These are phyloP conservation scores for Liriodendron chinense DNA, from an alignment of 164 flowering plant genomes.

Conservation along the genomic window DNA sequence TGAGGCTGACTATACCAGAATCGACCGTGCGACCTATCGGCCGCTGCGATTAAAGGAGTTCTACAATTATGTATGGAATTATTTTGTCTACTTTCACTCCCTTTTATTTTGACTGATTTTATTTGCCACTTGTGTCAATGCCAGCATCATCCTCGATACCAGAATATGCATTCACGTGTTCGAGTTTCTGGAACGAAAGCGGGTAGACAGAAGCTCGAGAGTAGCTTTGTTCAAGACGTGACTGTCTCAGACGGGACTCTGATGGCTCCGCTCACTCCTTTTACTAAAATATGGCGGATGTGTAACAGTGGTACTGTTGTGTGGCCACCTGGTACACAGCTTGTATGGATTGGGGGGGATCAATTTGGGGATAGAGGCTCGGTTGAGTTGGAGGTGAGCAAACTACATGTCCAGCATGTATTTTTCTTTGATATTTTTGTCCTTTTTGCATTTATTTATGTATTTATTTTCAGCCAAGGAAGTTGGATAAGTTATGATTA, in stretches of 20 bases:
- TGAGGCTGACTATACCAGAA: constrained; percentile 58
- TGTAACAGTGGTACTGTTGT: constrained; percentile 60
- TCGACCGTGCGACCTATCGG: constrained; percentile 51
- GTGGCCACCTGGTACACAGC: constrained; percentile 65
- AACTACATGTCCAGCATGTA: background rate
- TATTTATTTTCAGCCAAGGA: background rate
- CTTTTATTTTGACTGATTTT: background rate
- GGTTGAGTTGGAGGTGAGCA: constrained; percentile 49
- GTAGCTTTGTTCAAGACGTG: constrained; percentile 68
- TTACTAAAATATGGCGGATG: constrained; percentile 92
- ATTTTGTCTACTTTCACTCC: background rate
- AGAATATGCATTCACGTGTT: constrained; percentile 15
- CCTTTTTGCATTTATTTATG: background rate
- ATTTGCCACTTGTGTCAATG: background rate
- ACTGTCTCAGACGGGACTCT: constrained; percentile 65
- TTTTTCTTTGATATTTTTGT: background rate
- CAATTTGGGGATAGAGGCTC: constrained; percentile 33
- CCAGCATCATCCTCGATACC: constrained; percentile 20
- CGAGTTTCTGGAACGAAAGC: constrained; percentile 21
- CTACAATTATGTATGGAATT: constrained; percentile 6
- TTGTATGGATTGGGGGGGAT: constrained; percentile 88
- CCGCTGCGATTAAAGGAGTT: constrained; percentile 7
- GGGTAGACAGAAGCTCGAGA: constrained; percentile 39
- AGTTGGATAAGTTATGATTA: too few relatives aligned
- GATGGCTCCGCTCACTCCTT: constrained; percentile 59